Conservation (phyloP, 805 yeast species). For the Suhomyces tanzawaensis region DNA sequence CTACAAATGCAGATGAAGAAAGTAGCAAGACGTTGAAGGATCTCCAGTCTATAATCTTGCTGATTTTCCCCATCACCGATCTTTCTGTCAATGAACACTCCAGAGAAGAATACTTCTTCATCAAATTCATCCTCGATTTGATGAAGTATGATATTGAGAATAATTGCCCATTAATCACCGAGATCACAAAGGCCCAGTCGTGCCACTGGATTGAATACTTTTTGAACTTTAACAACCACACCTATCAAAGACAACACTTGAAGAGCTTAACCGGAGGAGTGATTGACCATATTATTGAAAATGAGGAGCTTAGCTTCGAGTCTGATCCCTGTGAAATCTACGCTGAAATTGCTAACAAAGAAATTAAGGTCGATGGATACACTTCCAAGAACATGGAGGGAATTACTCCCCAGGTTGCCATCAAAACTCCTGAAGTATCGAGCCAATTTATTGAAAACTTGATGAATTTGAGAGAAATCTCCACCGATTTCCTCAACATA, state of each 20-base stretch:
- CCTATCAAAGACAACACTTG: constrained; percentile 47
- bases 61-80: constrained; percentile 32
- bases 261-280: constrained; percentile 40
- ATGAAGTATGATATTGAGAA: constrained; percentile 41
- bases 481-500: constrained; percentile 57
- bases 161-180: constrained; percentile 28
- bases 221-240: constrained; percentile 43
- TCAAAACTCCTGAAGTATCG: constrained; percentile 75
- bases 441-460: constrained; percentile 68
- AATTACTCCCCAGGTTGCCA: constrained; percentile 62
- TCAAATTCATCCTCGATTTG: constrained; percentile 53
- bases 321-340: constrained; percentile 72
- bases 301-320: constrained; percentile 63
- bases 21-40: constrained; percentile 15
- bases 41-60: constrained; percentile 21
- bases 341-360: constrained; percentile 36
- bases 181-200: constrained; percentile 35
- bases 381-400: constrained; percentile 33
- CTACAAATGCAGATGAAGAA: constrained; percentile 3
- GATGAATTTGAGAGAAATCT: constrained; percentile 67
- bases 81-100: constrained; percentile 34
- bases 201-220: constrained; percentile 47
- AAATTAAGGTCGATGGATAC: constrained; percentile 33
- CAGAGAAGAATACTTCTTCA: constrained; percentile 69
- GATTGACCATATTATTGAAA: constrained; percentile 39